A percentile compares a stretch with the other conserved stretches of the same genome.
phyloP scores from a whole-genome alignment of 306 rosid species.

The Sophora flavescens region DNA sequence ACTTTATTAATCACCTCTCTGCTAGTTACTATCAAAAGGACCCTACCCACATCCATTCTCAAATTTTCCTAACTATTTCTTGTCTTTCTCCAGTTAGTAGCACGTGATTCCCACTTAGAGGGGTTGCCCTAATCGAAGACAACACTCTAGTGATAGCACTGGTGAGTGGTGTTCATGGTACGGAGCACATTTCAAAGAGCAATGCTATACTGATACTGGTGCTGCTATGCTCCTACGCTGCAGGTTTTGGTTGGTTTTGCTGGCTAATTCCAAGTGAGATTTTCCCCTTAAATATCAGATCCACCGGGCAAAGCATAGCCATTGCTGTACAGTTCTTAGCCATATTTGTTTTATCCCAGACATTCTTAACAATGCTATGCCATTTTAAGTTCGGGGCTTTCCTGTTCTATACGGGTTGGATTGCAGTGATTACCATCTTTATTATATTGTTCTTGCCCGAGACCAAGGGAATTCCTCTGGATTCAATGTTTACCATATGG shows the following conservation, averaged over 20 bases:
- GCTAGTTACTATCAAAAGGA: too few relatives aligned
- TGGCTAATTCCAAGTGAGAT: constrained; percentile 86
- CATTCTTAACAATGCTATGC: constrained; percentile 74
- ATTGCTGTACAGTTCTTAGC: constrained; percentile 59
- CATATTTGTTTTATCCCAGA: constrained; percentile 64
- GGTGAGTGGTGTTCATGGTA: constrained; percentile 53
- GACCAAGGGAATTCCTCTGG: constrained; percentile 74
- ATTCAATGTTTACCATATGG: constrained; percentile 60
- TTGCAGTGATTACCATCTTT: constrained; percentile 63
- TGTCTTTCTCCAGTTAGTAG: too few relatives aligned
- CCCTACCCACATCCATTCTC: too few relatives aligned
- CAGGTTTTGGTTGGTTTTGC: constrained; percentile 79
- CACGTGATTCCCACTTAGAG: too few relatives aligned
- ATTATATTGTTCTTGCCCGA: constrained; percentile 65
- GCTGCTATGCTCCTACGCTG: constrained; percentile 61
- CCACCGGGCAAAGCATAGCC: constrained; percentile 68
- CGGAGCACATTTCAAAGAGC: constrained; percentile 53
- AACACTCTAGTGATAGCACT: constrained; percentile 56
- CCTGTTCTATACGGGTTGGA: constrained; percentile 71
- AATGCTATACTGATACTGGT: constrained; percentile 54
- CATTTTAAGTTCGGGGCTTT: constrained; percentile 75
- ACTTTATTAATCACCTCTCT: too few relatives aligned
- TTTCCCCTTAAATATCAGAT: constrained; percentile 67
- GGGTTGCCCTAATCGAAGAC: too few relatives aligned
- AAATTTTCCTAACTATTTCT: too few relatives aligned